Evolutionary conservation across 2,329 filamentous ascomycete genomes (phyloP).

Genomic region (Fusarium subglutinans): DNA sequence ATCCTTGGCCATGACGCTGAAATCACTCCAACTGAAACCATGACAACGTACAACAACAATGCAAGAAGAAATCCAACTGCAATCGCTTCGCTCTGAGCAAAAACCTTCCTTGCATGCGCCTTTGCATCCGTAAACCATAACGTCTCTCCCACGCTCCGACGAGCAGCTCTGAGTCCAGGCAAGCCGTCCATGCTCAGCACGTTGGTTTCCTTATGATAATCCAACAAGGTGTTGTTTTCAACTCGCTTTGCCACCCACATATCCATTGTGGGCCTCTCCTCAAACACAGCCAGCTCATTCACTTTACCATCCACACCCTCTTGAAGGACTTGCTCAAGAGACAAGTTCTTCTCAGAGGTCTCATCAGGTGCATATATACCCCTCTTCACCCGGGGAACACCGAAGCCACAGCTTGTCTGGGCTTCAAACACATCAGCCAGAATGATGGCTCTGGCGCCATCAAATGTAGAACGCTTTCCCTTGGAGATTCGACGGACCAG

Average conservation of each 20-base stretch:
- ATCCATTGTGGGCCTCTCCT: constrained; percentile 65
- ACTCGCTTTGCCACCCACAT: constrained; percentile 60
- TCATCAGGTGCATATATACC: constrained; percentile 48
- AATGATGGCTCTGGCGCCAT: constrained; percentile 68
- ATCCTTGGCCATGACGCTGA: constrained; percentile 27
- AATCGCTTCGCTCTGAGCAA: constrained; percentile 46
- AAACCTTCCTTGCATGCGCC: constrained; percentile 40
- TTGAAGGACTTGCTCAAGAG: constrained; percentile 40
- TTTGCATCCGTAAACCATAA: constrained; percentile 54
- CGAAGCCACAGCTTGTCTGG: constrained; percentile 74
- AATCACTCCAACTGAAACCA: constrained; percentile 36
- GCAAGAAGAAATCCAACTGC: constrained; percentile 47
- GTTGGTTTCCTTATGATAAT: constrained; percentile 69
- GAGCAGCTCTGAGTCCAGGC: constrained; percentile 64
- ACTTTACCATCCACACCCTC: constrained; percentile 39
- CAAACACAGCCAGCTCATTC: constrained; percentile 55
- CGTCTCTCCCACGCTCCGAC: constrained; percentile 59
- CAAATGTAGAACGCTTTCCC: constrained; percentile 50
- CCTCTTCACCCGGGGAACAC: constrained; percentile 64
- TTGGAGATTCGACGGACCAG: constrained; percentile 56
- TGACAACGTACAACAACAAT: constrained; percentile 44
- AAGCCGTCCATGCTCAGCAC: constrained; percentile 65
- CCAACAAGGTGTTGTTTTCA: constrained; percentile 58
- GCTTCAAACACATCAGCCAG: constrained; percentile 70
- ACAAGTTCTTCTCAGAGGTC: constrained; percentile 21